Evolutionary conservation across 441 rosid genomes (phyloP), one percentile per base, ranked within the genome.

Genomic region (Isatis lusitanica): DNA sequence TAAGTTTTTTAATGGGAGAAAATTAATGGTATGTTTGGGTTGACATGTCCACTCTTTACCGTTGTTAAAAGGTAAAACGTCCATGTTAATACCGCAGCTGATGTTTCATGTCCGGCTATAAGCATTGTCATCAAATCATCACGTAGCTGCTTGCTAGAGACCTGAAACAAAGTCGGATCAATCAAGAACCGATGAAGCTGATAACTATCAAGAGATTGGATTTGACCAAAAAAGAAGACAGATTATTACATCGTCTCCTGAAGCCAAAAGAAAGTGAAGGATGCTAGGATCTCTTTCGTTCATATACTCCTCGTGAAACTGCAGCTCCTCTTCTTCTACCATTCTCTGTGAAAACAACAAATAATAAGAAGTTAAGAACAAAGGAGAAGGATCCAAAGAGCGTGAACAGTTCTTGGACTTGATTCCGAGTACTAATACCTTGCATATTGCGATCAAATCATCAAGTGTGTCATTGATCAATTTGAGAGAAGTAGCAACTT

Each of bases 111-210:
- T 57, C 99, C 99, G 18, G 99, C 99, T 75, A 95, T 95, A 78
- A 95, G 99, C 97, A 95, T 73, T 43, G 99, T 95, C 99, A 95
- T 95, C 83, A 95, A 83, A 79, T 95, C 99, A 83, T 95, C 99
- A 47, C 97, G 92, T 36, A 95, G 99, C 82, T 95, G 99, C 84
- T 92, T 92, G 81, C 97, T 92, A 42, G 96, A 89, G 68, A 95
- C 95, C 99, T 95, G 70, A 74, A 83, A 80, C 75, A 64, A 10
- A 66, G 72, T 30, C 65, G 15, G 35, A 47, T 51, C 16, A 60
- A 57, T 42, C 63, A 50, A 75, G 50, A 40, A 6, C 70, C 7
- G 7, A 72, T 66, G 24, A 30, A 77, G 76, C 40, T 30, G 56
- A 70, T 35, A 80, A n/a, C 42, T 43, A 62, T 61, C 9, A 52